Evolutionary conservation across 176 grass and related monocot species (phyloP), one percentile per base, ranked within the genome.

Genomic region (Themeda triandra): DNA sequence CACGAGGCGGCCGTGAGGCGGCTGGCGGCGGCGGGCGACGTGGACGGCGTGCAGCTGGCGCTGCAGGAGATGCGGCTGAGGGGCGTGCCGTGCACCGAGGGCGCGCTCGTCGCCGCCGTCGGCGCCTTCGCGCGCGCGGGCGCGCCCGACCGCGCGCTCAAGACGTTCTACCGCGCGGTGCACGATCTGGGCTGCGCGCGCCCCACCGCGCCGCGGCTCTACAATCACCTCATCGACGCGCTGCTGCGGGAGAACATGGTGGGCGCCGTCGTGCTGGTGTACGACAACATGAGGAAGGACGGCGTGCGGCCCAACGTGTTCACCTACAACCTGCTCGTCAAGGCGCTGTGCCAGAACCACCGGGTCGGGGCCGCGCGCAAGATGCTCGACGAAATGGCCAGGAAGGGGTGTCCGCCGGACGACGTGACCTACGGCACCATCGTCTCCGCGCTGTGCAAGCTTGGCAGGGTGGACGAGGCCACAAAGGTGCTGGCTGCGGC

Each of bases 291-390:
- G 91, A 98, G 40, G 85, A 87, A 68, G 42, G 88, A 90, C 59
- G 86, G 89, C 41, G 84, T 95, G 0, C 77, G 84, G 17, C 89
- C 92, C 24, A 95, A 93, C 73, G 79, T 98, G 28, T 92, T 88
- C 89, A 98, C 95, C 12, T 93, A 92, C 84, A 98, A 95, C 75
- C 87, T 95, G 54, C 87, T 95, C 58, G 78, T 98, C 82, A 98
- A 80, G 76, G 92, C 91, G 81, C 80, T 98, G 41, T 95, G 95
- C 78, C 85, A 88, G 86, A 95, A 98, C 73, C 81, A 95, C 63
- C 77, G 91, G 48, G 67, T 95, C 14, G 91, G 81, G 62, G 83
- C 86, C 46, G 92, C 95, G 13, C 79, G 82, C 66, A 90, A 75
- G 70, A 75, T 98, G 86, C 91, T 98, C 30, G 72, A 82, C 63